These are phyloP conservation scores for Podochytrium sp. DNA, from an alignment of 192 early-diverging fungal species.

Conservation along the genomic window DNA sequence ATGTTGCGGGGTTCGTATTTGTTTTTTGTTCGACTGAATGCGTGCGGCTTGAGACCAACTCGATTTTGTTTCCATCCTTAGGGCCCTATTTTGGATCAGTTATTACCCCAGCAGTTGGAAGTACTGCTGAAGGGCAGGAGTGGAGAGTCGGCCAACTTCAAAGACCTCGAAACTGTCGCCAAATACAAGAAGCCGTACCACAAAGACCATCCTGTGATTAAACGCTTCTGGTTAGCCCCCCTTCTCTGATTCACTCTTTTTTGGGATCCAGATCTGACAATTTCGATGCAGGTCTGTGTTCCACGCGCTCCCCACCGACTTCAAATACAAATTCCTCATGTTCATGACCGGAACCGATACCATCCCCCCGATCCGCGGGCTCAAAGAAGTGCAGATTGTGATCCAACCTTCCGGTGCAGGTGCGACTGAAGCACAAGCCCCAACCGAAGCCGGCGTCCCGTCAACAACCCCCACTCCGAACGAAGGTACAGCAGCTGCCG, in stretches of 20 bases:
- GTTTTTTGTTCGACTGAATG: background rate
- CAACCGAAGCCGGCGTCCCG: background rate
- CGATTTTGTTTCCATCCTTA: background rate
- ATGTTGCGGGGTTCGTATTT: background rate
- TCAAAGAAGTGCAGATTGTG: slow-evolving; percentile 13
- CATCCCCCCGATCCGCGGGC: slow-evolving; percentile 19
- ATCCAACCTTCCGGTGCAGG: slow-evolving; percentile 24
- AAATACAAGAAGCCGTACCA: slow-evolving; percentile 28
- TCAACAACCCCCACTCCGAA: background rate
- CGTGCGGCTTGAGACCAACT: background rate
- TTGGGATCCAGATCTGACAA: background rate
- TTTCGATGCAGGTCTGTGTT: slow-evolving; percentile 25
- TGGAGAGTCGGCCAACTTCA: background rate
- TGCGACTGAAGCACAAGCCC: background rate
- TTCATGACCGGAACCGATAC: slow-evolving; percentile 31
- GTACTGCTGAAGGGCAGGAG: background rate
- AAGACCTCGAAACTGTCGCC: slow-evolving; percentile 9
- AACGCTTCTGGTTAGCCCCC: slow-evolving; percentile 15
- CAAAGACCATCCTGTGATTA: slow-evolving; percentile 23
- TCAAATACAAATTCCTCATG: slow-evolving; percentile 28
- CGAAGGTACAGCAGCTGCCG: background rate
- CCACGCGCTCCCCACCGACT: slow-evolving; percentile 15
- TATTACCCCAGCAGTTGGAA: slow-evolving; percentile 14
- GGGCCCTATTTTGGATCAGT: slow-evolving; percentile 23
- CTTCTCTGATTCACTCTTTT: background rate